Base-by-base conservation (phyloP, 2,329 filamentous ascomycete species). In the Botrytis tulipae region DNA sequence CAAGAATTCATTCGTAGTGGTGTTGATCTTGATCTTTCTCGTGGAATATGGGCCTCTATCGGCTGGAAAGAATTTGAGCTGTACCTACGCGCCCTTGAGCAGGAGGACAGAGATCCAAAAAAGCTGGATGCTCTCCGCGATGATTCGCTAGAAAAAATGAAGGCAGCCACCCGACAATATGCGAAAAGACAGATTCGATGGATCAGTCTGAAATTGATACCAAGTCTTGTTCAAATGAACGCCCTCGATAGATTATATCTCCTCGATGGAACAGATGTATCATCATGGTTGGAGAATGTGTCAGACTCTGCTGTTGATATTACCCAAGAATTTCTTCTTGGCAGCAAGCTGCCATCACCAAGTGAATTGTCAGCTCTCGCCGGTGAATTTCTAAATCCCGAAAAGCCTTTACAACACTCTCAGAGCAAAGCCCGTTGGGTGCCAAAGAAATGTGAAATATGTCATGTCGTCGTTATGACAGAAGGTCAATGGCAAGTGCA, bases 21-120 rank as follows among this genome's bases (percentile, higher is more conserved):
- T 0, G 82, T 85, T 2, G 76, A 82, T 0, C 83, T 96, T 2
- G 94, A 98, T 79, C 87, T 89, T 76, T 92, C 89, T 1, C 90
- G 91, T 71, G 97, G 96, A 0, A 97, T 99, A 61, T 99, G 95
- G 94, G 92, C 97, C 71, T 96, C 95, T 1, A 99, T 99, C 75
- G 96, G 96, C 1, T 98, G 94, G 83, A 98, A 97, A 81, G 94
- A 99, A 80, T 92, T 98, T 80, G 87, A 92, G 73, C 86, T 89
- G 0, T 97, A 94, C 79, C 83, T 95, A 37, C 78, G 83, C 2
- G 87, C 87, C 1, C 74, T 85, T 22, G 78, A 83, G 76, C 75
- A 81, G 73, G 78, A 77, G 12, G 72, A 76, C 71, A 37, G 77
- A 71, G 75, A 78, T 42, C 67, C 76, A 59, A 70, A 79, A 74